Conservation (phyloP, 805 yeast genomes). For the Pichia kluyveri region DNA sequence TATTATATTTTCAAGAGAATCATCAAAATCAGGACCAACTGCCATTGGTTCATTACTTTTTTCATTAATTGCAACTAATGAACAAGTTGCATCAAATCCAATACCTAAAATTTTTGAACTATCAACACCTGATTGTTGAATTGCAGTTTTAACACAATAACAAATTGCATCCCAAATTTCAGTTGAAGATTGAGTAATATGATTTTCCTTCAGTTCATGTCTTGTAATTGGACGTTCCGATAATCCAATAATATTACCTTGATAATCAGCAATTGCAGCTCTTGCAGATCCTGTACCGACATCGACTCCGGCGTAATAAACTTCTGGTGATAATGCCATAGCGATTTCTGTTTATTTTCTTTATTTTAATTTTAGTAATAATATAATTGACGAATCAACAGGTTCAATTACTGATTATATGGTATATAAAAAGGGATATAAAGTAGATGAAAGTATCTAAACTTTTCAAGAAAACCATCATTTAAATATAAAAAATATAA, state of each 20-base stretch:
- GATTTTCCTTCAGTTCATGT: conserved; percentile 62
- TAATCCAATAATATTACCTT: conserved; percentile 72
- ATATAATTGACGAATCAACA: too few species aligned
- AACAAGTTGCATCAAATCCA: conserved; percentile 97
- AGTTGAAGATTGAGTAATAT: conserved; percentile 77
- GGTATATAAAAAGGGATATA: too few species aligned
- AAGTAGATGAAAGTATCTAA: too few species aligned
- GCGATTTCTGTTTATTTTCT: background rate
- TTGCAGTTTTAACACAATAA: conserved; percentile 66
- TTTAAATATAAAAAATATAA: too few species aligned
- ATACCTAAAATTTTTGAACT: conserved; percentile 67
- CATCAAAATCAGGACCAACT: conserved; percentile 85
- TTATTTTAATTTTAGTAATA: background rate
- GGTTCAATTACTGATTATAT: too few species aligned
- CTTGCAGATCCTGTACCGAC: conserved; percentile 97
- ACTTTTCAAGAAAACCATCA: too few species aligned
- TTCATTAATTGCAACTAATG: conserved; percentile 73
- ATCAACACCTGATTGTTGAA: conserved; percentile 67
- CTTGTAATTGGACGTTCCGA: conserved; percentile 74
- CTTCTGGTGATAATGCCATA: conserved; percentile 1
- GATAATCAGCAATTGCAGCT: conserved; percentile 80
- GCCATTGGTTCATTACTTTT: conserved; percentile 60
- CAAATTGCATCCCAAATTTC: conserved; percentile 91
- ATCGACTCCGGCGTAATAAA: conserved; percentile 31
- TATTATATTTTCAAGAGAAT: conserved; percentile 70